Evolutionary conservation across 2,329 filamentous ascomycete species (phyloP).

Genomic region (Fusarium luffae): DNA sequence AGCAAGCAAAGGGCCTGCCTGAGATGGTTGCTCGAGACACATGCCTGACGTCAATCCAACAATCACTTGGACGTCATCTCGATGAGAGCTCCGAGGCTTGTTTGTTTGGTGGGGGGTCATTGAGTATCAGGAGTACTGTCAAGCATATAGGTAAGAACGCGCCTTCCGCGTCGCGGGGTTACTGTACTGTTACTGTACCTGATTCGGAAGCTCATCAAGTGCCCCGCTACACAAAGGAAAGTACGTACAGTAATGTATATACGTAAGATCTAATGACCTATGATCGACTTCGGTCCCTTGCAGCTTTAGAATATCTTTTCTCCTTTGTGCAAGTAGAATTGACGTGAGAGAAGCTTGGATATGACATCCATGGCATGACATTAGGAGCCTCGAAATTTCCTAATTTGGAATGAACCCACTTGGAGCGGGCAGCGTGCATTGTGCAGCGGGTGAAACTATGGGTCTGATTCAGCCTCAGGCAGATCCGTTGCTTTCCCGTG

Average conservation of each 20-base stretch:
- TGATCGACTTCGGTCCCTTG: constrained; percentile 13
- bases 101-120: constrained; percentile 21
- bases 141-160: constrained; percentile 6
- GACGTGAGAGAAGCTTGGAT: neutral
- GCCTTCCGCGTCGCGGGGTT: constrained; percentile 34
- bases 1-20: constrained; percentile 9
- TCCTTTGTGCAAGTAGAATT: neutral
- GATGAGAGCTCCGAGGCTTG: constrained; percentile 15
- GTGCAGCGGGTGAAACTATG: constrained; percentile 3
- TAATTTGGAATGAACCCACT: constrained; percentile 12
- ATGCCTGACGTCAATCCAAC: constrained; percentile 36
- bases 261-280: neutral
- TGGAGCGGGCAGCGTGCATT: neutral
- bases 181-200: neutral
- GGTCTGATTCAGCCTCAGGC: neutral
- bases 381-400: neutral
- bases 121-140: neutral
- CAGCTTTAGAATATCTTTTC: neutral
- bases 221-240: neutral
- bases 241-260: neutral
- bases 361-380: constrained; percentile 9
- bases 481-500: neutral
- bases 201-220: constrained; percentile 1
- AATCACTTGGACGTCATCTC: constrained; percentile 37
- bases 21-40: constrained; percentile 30